Percentiles rank a stretch among this genome's conserved stretches.
Evolutionary conservation across 805 yeast species (phyloP).

Genomic region (Saccharomycopsis microspora): DNA sequence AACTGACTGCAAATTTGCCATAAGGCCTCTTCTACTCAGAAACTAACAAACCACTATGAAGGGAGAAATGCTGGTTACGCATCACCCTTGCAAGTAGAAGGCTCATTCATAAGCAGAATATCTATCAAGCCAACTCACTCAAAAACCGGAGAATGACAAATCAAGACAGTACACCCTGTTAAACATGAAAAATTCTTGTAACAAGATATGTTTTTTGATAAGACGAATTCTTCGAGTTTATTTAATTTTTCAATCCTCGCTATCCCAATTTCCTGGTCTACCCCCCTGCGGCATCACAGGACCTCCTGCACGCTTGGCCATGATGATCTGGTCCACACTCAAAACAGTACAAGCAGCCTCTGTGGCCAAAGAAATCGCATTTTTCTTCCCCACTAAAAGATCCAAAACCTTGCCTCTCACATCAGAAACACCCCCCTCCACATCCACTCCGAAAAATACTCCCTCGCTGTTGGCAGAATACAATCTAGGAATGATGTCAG

Average conservation of each 20-base stretch:
- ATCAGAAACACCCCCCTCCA: slow-evolving; percentile 63
- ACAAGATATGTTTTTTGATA: no score
- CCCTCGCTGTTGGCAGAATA: slow-evolving; percentile 66
- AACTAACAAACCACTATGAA: no score
- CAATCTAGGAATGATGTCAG: slow-evolving; percentile 79
- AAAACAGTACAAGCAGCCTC: slow-evolving; percentile 89
- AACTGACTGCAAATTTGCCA: no score
- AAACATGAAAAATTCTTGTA: no score
- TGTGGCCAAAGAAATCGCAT: slow-evolving; percentile 87
- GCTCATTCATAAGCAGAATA: no score
- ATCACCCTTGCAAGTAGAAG: no score
- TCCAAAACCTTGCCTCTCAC: slow-evolving; percentile 68
- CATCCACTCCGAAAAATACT: slow-evolving; percentile 52
- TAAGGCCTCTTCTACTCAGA: no score
- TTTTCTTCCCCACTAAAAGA: slow-evolving; percentile 65
- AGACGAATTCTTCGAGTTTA: no score
- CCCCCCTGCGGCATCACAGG: slow-evolving; percentile 79
- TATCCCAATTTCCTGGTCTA: slow-evolving; percentile 94
- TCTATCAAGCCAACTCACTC: no score
- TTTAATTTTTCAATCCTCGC: slow-evolving; percentile 47
- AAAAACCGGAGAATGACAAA: no score
- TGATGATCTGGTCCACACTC: slow-evolving; percentile 92
- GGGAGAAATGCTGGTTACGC: no score
- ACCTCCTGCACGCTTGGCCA: slow-evolving; percentile 99
- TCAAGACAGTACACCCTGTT: no score